Evolutionary conservation across 495 filamentous ascomycete genomes (phyloP).

Genomic region (Filosporella fistucella): DNA sequence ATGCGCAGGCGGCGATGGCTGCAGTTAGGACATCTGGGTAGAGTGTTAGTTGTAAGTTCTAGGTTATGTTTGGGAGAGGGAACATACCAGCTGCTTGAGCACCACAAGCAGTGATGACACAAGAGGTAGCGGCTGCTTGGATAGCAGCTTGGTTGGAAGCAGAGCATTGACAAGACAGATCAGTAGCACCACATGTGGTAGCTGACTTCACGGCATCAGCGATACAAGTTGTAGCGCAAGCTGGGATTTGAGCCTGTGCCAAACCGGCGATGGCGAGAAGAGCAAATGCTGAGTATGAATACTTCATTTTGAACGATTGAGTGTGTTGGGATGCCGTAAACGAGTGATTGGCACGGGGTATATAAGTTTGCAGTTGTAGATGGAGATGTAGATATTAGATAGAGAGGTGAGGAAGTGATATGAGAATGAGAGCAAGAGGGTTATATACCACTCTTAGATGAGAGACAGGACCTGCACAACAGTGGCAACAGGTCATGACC

Average conservation of each 20-base stretch:
- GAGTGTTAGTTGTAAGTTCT: not conserved
- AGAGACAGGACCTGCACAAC: constrained; percentile 1
- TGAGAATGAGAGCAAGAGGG: not conserved
- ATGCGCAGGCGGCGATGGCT: not conserved
- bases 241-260: constrained; percentile 4
- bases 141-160: constrained; percentile 27
- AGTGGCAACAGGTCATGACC: not conserved
- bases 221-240: constrained; percentile 37
- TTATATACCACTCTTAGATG: constrained; percentile 1
- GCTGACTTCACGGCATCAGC: constrained; percentile 23
- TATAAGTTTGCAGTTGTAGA: not conserved
- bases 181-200: constrained; percentile 31
- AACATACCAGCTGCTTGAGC: constrained; percentile 10
- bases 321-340: not conserved
- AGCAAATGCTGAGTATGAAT: constrained; percentile 4
- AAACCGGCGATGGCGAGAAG: constrained; percentile 4
- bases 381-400: not conserved
- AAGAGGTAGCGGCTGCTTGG: constrained; percentile 28
- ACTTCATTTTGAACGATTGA: constrained; percentile 9
- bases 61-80: not conserved
- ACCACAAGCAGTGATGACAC: constrained; percentile 25
- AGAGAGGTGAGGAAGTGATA: not conserved
- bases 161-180: constrained; percentile 40
- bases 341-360: constrained; percentile 9
- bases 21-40: constrained; percentile 6